Conservation (phyloP, 768 basidiomycete genomes). For the Podaxis sp. region DNA sequence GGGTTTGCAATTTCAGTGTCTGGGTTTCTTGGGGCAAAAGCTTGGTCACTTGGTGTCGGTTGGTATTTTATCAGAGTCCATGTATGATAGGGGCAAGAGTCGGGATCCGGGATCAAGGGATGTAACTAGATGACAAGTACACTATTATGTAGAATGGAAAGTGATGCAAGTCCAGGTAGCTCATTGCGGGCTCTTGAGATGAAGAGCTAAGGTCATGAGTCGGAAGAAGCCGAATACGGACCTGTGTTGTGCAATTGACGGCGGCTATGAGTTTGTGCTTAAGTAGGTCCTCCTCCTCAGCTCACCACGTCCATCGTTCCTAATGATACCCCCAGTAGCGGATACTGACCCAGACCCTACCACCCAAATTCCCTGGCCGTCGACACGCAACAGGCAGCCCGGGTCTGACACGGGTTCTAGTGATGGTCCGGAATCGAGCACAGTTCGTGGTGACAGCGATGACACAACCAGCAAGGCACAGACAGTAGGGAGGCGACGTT, state of each 20-base stretch:
- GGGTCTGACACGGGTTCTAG: constrained; percentile 18
- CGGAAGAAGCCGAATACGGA: constrained; percentile 6
- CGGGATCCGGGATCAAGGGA: background rate
- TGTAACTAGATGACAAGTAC: background rate
- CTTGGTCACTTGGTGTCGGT: background rate
- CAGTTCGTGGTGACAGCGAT: constrained; percentile 11
- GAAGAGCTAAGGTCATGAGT: background rate
- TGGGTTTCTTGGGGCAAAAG: constrained; percentile 2
- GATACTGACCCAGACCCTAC: constrained; percentile 70
- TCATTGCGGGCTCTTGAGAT: background rate
- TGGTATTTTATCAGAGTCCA: constrained; percentile 3
- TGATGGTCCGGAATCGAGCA: constrained; percentile 10
- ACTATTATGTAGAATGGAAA: constrained; percentile 1
- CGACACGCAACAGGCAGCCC: constrained; percentile 27
- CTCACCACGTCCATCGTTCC: constrained; percentile 2
- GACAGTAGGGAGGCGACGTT: constrained; percentile 28
- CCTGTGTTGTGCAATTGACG: background rate
- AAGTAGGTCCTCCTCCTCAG: background rate
- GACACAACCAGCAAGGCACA: constrained; percentile 14
- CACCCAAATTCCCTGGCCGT: constrained; percentile 76
- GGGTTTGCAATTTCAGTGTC: constrained; percentile 14
- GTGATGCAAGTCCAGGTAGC: background rate
- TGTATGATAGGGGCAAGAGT: constrained; percentile 3
- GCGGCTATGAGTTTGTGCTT: background rate
- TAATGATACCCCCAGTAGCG: constrained; percentile 60